Base-by-base conservation (phyloP, 257 asterid genomes). In the Nicotiana undulata region DNA sequence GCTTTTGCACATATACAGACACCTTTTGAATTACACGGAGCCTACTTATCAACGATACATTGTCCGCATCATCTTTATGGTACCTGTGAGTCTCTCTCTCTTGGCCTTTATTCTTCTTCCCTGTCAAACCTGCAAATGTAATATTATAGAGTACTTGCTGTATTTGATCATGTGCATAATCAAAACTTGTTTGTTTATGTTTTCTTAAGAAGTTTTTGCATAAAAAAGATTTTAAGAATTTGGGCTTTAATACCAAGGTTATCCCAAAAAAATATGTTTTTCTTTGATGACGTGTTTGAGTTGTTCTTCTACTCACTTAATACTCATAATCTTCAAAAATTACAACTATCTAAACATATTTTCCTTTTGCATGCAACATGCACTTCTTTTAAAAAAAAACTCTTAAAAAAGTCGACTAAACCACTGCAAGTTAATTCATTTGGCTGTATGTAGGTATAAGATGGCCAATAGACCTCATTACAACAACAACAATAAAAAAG, bases 1-100 rank as follows among this genome's bases (percentile, higher is more conserved):
- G 17, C 82, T 90, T 63, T 70, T 84, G 9, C 99, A 94, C 87
- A 94, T 96, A 81, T 89, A 96, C 90, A 86, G 92, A 61, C 99
- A 96, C 85, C 93, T 96, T 16, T 82, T 94, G 91, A 96, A 96
- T 87, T 96, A 96, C 81, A 96, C 99, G 0, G 99, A 94, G 87
- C 99, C 98, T 26, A 91, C 93, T 1, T 96, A 85, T 85, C 99
- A 96, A 91, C 86, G 99, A 87, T 94, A 88, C 84, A 96, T 96
- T 65, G 98, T 96, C 79, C 99, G 99, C 59, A 96, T 96, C 80
- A 92, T 96, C 86, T 96, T 96, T 81, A 96, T 96, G 99, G 97
- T 96, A 85, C 99, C 98, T 53, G 99, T 96, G 83, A 96, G 99
- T 89, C 60, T 44, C 46, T 63, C 59, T 1, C 64, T 46, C 49